Evolutionary conservation across 352 stramenopile genomes (phyloP).

Genomic region (Phytophthora pini): DNA sequence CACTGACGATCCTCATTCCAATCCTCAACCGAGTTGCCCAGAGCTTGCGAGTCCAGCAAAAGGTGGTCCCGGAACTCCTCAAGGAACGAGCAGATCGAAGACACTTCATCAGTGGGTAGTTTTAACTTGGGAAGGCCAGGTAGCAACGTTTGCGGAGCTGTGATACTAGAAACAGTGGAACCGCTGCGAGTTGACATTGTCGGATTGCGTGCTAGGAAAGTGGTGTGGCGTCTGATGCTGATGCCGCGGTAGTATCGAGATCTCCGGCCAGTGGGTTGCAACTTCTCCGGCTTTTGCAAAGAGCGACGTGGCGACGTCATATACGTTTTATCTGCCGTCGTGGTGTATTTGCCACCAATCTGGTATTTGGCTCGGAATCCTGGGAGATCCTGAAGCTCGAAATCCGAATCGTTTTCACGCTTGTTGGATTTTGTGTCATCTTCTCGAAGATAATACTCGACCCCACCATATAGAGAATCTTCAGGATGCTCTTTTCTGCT

Average conservation of each 20-base stretch:
- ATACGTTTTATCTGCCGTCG: background rate
- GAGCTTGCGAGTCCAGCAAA: slow-evolving; percentile 39
- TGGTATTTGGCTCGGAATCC: background rate
- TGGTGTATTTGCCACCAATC: background rate
- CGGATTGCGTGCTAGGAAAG: slow-evolving; percentile 29
- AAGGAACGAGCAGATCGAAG: slow-evolving; percentile 48
- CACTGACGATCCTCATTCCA: slow-evolving; percentile 48
- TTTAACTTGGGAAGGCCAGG: slow-evolving; percentile 50
- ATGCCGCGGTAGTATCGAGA: slow-evolving; percentile 28
- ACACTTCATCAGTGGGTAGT: slow-evolving; percentile 37
- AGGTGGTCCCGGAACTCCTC: slow-evolving; percentile 59
- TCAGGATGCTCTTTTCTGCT: slow-evolving; percentile 4
- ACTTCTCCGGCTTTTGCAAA: slow-evolving; percentile 1
- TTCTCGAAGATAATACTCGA: slow-evolving; percentile 30
- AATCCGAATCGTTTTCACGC: slow-evolving; percentile 6
- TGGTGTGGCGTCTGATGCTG: slow-evolving; percentile 26
- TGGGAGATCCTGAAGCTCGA: slow-evolving; percentile 8
- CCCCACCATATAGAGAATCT: slow-evolving; percentile 6
- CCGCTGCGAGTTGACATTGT: slow-evolving; percentile 15
- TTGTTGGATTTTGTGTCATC: slow-evolving; percentile 9
- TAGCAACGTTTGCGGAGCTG: slow-evolving; percentile 29
- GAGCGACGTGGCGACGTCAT: background rate
- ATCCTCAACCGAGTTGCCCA: slow-evolving; percentile 25
- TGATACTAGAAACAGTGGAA: slow-evolving; percentile 4
- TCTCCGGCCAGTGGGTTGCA: slow-evolving; percentile 11